These are phyloP conservation scores for Xylaria digitata DNA, from an alignment of 2,329 filamentous ascomycete genomes.

Conservation along the genomic window DNA sequence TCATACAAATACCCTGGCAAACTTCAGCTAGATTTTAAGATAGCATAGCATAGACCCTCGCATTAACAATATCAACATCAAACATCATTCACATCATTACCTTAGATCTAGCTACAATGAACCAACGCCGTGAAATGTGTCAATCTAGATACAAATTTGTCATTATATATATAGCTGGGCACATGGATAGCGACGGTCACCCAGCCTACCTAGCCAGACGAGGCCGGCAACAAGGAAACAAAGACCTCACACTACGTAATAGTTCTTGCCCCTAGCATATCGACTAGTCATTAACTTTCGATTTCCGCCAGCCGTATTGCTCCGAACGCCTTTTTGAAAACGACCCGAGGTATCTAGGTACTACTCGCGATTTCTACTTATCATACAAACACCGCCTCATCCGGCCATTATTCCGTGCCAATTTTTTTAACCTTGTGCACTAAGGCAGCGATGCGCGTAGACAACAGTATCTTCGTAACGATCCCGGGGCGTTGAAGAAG, in stretches of 20 bases:
- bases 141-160: neutral
- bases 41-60: conserved; percentile 40
- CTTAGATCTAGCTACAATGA: neutral
- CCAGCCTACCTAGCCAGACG: neutral
- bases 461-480: neutral
- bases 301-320: conserved; percentile 1
- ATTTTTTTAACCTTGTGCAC: neutral
- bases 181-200: neutral
- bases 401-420: neutral
- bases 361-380: conserved; percentile 35
- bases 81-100: neutral
- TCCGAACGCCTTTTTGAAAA: conserved; percentile 28
- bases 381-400: conserved; percentile 15
- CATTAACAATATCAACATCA: conserved; percentile 9
- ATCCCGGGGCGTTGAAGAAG: neutral
- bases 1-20: neutral
- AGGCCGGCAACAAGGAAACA: neutral
- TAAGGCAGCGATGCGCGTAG: neutral
- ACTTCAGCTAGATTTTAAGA: conserved; percentile 6
- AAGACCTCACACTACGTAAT: neutral
- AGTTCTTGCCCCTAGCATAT: neutral
- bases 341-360: conserved; percentile 40
- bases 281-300: conserved; percentile 10
- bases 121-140: neutral
- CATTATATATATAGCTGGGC: too few species aligned